Evolutionary conservation across 805 yeast species (phyloP), one percentile per base, ranked within the genome.

Genomic region (Candida dajiaensis): DNA sequence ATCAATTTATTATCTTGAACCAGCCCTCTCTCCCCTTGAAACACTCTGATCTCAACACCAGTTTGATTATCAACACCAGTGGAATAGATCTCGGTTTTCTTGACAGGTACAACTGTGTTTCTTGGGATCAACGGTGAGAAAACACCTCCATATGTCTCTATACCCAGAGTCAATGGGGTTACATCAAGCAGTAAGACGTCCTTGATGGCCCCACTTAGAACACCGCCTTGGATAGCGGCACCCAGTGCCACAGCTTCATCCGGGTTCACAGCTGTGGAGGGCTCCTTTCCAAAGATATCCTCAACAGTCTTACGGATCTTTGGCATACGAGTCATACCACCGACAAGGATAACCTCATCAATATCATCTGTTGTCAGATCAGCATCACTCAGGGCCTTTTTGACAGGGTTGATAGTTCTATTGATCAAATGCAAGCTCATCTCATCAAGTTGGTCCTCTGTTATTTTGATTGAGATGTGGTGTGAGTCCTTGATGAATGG

Each of bases 301-400:
- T 72, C 75, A 19, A 86, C 92, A 8, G 80, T 71, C 35, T 72
- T 73, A 50, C 89, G 70, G 49, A 86, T 79, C 65, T 80, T 81
- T 46, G 95, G 95, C 95, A 86, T 86, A 65, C 95, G 72, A 4
- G 95, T 85, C 95, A 86, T 86, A 53, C 95, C 95, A 48, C 95
- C 95, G 36, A 86, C 95, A 38, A 86, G 62, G 39, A 86, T 77
- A 26, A 86, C 80, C 62, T 86, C 89, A 59, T 85, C 86, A 42
- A 85, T 73, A 31, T 85, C 88, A 29, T 75, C 73, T 8, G 81
- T 70, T 26, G 76, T 70, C 52, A 86, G 66, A 35, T 78, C 83
- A 1, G 94, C 89, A 67, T 86, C 95, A 56, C 78, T 76, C 40
- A 86, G 63, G 38, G 94, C 89, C 59, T 77, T 78, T 58, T 81